phyloP scores from a whole-genome alignment of 768 basidiomycete species.

The Boletus pseudopeckii region DNA sequence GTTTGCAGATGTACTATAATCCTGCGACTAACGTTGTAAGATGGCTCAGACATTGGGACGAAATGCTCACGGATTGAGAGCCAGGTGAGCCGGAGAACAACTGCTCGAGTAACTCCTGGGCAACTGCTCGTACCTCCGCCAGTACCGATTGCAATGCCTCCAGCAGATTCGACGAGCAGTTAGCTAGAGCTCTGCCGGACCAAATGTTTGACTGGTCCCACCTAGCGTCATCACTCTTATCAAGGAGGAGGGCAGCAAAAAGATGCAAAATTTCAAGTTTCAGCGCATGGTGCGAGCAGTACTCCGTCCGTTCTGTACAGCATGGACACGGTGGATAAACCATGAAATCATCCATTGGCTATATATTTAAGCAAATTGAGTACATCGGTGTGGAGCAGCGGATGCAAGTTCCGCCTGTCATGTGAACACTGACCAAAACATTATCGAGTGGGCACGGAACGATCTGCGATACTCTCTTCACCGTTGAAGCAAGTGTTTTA shows the following conservation, averaged over 20 bases:
- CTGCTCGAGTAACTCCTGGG: constrained; percentile 18
- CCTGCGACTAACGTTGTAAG: constrained; percentile 20
- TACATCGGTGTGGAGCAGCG: constrained; percentile 14
- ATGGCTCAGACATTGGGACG: background rate
- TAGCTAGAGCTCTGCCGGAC: background rate
- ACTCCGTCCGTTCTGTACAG: constrained; percentile 24
- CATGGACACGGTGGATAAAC: constrained; percentile 34
- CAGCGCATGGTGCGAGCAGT: constrained; percentile 29
- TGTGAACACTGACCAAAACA: constrained; percentile 30
- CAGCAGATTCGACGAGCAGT: constrained; percentile 8
- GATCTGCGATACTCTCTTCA: constrained; percentile 10
- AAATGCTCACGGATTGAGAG: constrained; percentile 25
- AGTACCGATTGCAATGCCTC: constrained; percentile 25
- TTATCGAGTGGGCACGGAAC: constrained; percentile 8
- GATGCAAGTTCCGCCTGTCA: constrained; percentile 12
- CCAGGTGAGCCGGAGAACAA: constrained; percentile 11
- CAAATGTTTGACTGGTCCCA: constrained; percentile 1
- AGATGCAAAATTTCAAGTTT: constrained; percentile 44
- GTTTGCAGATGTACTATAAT: constrained; percentile 33
- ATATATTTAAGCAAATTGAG: constrained; percentile 25
- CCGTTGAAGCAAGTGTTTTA: constrained; percentile 9
- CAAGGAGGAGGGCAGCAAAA: constrained; percentile 38
- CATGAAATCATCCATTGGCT: constrained; percentile 54
- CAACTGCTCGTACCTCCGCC: constrained; percentile 16
- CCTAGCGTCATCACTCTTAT: constrained; percentile 26